These are phyloP conservation scores for Pochonia chlamydosporia DNA, from an alignment of 2,329 filamentous ascomycete species.

Conservation along the genomic window DNA sequence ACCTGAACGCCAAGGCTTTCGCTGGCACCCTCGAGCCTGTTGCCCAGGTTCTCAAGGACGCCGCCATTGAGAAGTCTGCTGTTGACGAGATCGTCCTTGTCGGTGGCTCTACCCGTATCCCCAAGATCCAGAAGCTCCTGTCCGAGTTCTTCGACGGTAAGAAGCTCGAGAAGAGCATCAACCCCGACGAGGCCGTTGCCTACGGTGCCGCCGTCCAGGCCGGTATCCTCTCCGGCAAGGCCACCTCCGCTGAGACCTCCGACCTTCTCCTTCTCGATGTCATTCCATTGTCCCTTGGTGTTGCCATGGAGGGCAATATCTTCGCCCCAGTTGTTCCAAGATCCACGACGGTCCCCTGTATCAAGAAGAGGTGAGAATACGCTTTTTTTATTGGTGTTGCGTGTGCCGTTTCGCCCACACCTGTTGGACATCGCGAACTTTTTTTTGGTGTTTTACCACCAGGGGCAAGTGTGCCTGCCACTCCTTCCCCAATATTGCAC, in stretches of 20 bases:
- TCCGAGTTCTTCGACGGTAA: conserved; percentile 99
- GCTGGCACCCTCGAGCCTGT: conserved; percentile 90
- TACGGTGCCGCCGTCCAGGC: conserved; percentile 99
- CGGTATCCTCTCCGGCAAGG: conserved; percentile 97
- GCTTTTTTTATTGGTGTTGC: conserved; percentile 3
- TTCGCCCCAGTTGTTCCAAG: conserved; percentile 89
- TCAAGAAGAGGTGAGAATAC: conserved; percentile 61
- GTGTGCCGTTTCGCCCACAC: too few relatives aligned
- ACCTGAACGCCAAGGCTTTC: conserved; percentile 95
- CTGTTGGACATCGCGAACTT: neutral
- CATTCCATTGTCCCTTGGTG: conserved; percentile 91
- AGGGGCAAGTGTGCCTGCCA: too few relatives aligned
- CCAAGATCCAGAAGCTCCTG: conserved; percentile 97
- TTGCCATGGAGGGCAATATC: conserved; percentile 99
- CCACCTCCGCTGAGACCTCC: conserved; percentile 86
- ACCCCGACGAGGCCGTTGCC: conserved; percentile 98
- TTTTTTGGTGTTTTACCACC: too few relatives aligned
- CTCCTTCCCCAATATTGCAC: too few relatives aligned
- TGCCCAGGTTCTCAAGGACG: conserved; percentile 93
- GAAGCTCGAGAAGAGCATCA: conserved; percentile 99
- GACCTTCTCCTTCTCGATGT: conserved; percentile 96
- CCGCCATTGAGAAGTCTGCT: conserved; percentile 76
- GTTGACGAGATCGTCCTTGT: conserved; percentile 99
- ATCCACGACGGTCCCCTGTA: conserved; percentile 46
- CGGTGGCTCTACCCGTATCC: conserved; percentile 98